phyloP scores from a whole-genome alignment of 108 stramenopile species.

The Pelagomonas calceolata region DNA sequence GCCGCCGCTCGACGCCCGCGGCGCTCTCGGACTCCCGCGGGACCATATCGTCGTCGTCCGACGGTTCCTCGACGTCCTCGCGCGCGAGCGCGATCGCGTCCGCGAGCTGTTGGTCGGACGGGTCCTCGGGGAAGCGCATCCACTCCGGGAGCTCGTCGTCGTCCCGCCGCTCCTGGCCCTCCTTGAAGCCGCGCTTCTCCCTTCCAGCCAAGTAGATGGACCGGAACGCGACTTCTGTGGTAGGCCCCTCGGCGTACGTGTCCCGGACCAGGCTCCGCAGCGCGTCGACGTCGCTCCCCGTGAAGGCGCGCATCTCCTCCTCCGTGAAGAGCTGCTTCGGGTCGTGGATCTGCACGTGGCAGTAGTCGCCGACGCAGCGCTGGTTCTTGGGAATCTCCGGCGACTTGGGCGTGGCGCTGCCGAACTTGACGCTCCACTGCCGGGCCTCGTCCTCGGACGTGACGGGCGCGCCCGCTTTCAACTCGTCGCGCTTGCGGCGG shows the following conservation, averaged over 20 bases:
- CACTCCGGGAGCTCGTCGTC: not conserved
- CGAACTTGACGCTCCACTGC: too few species aligned
- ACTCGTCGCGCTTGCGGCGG: too few species aligned
- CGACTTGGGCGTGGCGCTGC: not conserved
- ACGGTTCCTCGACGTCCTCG: constrained; percentile 1
- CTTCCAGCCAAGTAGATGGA: not conserved
- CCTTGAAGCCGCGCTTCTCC: not conserved
- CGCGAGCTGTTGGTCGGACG: not conserved
- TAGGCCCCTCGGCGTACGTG: too few species aligned
- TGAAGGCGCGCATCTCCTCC: not conserved
- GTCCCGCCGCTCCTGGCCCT: not conserved
- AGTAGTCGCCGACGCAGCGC: not conserved
- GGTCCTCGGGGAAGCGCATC: not conserved
- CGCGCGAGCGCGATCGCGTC: too few species aligned
- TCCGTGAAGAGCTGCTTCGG: constrained; percentile 3
- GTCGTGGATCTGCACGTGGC: not conserved
- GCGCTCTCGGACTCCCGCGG: not conserved
- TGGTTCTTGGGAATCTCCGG: not conserved
- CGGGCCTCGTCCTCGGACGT: too few species aligned
- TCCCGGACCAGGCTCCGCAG: not conserved
- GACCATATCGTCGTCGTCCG: not conserved
- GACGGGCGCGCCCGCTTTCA: constrained; percentile 17
- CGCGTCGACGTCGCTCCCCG: not conserved
- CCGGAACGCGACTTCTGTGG: not conserved
- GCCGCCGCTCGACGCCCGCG: constrained; percentile 3